Conservation (phyloP, 2,329 filamentous ascomycete species). For the Fusarium chuoi region DNA sequence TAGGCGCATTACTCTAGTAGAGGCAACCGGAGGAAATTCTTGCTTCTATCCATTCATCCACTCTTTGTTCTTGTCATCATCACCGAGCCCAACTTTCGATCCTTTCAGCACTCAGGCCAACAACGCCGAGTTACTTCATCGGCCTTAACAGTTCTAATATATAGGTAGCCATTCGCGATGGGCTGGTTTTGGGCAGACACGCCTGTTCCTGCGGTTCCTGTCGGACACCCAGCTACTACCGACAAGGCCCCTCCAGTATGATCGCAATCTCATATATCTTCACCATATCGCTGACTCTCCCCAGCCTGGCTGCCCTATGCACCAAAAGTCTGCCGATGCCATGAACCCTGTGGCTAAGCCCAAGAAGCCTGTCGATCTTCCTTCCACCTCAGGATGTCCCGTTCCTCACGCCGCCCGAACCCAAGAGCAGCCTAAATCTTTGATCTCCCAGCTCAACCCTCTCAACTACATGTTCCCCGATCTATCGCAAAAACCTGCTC, state of each 20-base stretch:
- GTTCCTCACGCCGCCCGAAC: conserved; percentile 54
- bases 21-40: conserved; percentile 27
- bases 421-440: conserved; percentile 54
- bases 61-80: conserved; percentile 30
- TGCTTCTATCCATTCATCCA: conserved; percentile 15
- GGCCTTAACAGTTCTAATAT: background rate
- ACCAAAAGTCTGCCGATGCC: conserved; percentile 62
- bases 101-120: background rate
- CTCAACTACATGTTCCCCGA: conserved; percentile 96
- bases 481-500: conserved; percentile 81
- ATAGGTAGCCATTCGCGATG: conserved; percentile 52
- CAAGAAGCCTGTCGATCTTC: conserved; percentile 35
- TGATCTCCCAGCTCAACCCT: conserved; percentile 68
- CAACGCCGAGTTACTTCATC: background rate
- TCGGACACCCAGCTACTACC: conserved; percentile 47
- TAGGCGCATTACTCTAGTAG: background rate
- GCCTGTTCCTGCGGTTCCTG: conserved; percentile 49
- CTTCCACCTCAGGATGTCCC: conserved; percentile 50
- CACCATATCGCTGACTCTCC: conserved; percentile 32
- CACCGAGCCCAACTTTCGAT: conserved; percentile 3
- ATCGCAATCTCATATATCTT: background rate
- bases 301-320: conserved; percentile 68
- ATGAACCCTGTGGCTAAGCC: conserved; percentile 50
- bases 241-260: conserved; percentile 49
- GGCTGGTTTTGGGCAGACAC: conserved; percentile 73